Evolutionary conservation across 441 rosid genomes (phyloP), one percentile per base, ranked within the genome.

Genomic region (Bruguiera hainesii): DNA sequence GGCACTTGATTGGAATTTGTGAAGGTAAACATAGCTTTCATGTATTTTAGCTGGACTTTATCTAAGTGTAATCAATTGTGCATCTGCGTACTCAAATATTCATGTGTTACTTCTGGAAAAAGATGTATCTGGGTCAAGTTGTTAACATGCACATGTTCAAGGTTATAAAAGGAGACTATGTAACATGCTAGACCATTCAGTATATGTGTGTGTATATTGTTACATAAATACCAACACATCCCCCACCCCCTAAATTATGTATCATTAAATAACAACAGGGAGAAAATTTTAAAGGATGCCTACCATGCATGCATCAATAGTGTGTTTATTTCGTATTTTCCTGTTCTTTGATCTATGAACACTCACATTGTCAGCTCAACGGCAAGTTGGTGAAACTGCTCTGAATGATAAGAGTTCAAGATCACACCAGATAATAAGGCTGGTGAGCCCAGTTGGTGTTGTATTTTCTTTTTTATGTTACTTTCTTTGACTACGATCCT

Each of bases 311-410:
- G n/a, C 39, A 37, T 29, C 1, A 42, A 42, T 20, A 29, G 13
- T 37, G 23, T 63, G 21, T 56, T 33, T n/a, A 13, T 37, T 19
- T 29, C 56, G 37, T 37, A 25, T 13, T 31, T 61, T 20, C 56
- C 37, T 25, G 19, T 26, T 1, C 18, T 53, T 4, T 33, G 31
- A 16, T 9, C 26, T 60, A 56, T 60, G 51, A 29, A 61, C 30
- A 64, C 68, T 66, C 71, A 37, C 58, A 57, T 71, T 61, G 70
- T 74, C 93, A 93, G 97, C 91, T 59, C 96, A 93, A 79, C 82
- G 98, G 80, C 95, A 93, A 78, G 91, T 93, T 26, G 97, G 98
- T 61, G 96, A 93, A 83, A 93, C 97, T 55, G 76, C 90, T 73
- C 67, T 93, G 58, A 93, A 93, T 66, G 97, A 93, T 71, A 85